Base-by-base conservation (phyloP, 768 basidiomycete species). In the Russula olivacea region DNA sequence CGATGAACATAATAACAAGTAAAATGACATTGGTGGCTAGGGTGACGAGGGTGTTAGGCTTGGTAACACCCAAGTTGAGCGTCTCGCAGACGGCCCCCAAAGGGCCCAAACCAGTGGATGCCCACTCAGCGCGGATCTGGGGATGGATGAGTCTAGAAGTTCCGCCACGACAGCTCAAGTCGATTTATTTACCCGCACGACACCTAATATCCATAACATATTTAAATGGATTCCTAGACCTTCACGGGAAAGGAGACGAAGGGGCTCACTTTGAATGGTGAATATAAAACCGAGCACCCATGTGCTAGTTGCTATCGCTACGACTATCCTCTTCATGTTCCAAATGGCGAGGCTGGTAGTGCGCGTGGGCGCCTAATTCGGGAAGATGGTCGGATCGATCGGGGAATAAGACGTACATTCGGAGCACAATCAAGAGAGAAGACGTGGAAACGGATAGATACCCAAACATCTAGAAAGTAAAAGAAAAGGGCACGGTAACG, bases 361-460 rank as follows among this genome's bases (percentile, higher is more conserved):
- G 19, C 4, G 5, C 25, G n/a, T 55, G 40, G 43, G 40, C 36
- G 12, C 23, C 7, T n/a, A 2, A 2, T 40, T 55, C 6, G 15
- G 17, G 30, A 28, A 1, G 36, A 34, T 34, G 5, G 11, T 38
- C 17, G 9, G 8, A 28, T 34, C 34, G 30, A 40, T 40, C 38
- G 15, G 17, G 3, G 17, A 41, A n/a, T 17, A 55, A 25, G 40
- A 43, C 40, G 40, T 43, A 55, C 55, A 43, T 43, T 17, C 55
- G 55, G 40, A 55, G 40, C 38, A 55, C 55, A n/a, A 55, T n/a
- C 45, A 47, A 47, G 4, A 47, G 45, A 10, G 45, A 47, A 47
- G 45, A 8, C 4, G n/a, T 0, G 45, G 0, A 8, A 23, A 14
- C 10, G 21, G 45, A 2, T 8, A 47, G n/a, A 23, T 23, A 47